phyloP scores from a whole-genome alignment of 2,329 filamentous ascomycete genomes.

The Falciphora oryzae region DNA sequence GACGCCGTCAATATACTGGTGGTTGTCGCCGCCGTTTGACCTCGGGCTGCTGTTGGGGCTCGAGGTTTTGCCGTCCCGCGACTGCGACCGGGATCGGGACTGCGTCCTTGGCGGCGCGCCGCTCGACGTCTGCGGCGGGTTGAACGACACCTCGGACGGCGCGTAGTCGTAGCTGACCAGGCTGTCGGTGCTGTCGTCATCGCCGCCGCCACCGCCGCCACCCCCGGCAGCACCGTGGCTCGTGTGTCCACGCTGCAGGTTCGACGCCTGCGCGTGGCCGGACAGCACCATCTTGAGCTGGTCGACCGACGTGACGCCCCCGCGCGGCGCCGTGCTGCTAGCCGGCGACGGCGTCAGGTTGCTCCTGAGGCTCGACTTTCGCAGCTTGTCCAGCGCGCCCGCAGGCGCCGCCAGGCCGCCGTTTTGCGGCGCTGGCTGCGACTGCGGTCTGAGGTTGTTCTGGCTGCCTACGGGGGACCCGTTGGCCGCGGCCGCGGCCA shows the following conservation, averaged over 20 bases:
- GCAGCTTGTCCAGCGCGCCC: constrained; percentile 31
- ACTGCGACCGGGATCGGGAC: constrained; percentile 12
- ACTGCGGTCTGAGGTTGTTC: constrained; percentile 44
- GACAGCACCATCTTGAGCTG: constrained; percentile 58
- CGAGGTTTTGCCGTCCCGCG: constrained; percentile 9
- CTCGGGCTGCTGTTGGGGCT: background rate
- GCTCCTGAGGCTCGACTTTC: constrained; percentile 51
- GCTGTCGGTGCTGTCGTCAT: constrained; percentile 57
- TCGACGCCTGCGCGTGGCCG: constrained; percentile 38
- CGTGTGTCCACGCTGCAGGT: constrained; percentile 30
- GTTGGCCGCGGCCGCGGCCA: constrained; percentile 28
- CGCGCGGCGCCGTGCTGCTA: constrained; percentile 24
- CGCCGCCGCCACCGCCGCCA: constrained; percentile 38
- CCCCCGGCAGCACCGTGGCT: constrained; percentile 19
- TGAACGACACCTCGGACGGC: constrained; percentile 61
- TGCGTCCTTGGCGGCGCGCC: background rate
- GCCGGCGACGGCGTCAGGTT: constrained; percentile 39
- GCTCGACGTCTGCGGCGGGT: constrained; percentile 20
- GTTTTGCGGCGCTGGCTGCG: constrained; percentile 28
- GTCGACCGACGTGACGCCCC: constrained; percentile 53
- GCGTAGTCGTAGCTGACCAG: constrained; percentile 66
- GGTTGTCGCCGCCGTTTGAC: constrained; percentile 6
- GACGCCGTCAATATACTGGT: constrained; percentile 25
- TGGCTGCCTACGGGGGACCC: constrained; percentile 43
- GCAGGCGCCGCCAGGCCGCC: constrained; percentile 16